Base-by-base conservation (phyloP, 2,329 filamentous ascomycete species). In the Claviceps purpurea region DNA sequence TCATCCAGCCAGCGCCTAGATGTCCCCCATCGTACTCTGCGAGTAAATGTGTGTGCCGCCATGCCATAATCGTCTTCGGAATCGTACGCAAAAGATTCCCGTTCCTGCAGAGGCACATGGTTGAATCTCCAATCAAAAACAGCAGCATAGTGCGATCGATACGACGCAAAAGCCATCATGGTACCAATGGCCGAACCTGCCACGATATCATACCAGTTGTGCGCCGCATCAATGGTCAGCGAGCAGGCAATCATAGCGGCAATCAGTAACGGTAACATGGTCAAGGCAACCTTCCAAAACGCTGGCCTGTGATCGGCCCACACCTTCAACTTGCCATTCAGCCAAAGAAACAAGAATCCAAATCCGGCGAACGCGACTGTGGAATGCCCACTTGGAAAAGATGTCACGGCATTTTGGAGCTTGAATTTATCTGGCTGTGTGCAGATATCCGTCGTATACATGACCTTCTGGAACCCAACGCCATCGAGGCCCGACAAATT, bases 281-380 rank as follows among this genome's bases (percentile, higher is more conserved):
- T 69, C 10, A 74, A 71, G 4, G 77, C 68, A 4, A 86, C 67
- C 64, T 85, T 86, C 82, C 82, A 87, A 65, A 84, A 76, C 0
- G 77, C 72, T 0, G 83, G 76, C 54, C 83, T 80, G 61, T 84
- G 78, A 62, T 85, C 81, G 20, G 76, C 71, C 68, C 78, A 85
- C 49, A 85, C 75, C 68, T 87, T 87, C 41, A 87, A 69, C 67
- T 87, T 87, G 38, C 81, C 83, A 60, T 87, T 86, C 26, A 86
- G 70, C 68, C 85, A 87, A 11, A 87, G 69, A 57, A 75, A 82
- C 7, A 87, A 66, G 61, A 79, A 87, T 7, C 81, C 72, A 55
- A 79, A 80, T 2, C 78, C 79, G 0, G 81, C 79, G 54, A 81
- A 84, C 0, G 80, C 79, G 1, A 78, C 79, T 0, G 81, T 81